Conservation (phyloP, 2,329 filamentous ascomycete species). For the Paraconiothyrium brasiliense region DNA sequence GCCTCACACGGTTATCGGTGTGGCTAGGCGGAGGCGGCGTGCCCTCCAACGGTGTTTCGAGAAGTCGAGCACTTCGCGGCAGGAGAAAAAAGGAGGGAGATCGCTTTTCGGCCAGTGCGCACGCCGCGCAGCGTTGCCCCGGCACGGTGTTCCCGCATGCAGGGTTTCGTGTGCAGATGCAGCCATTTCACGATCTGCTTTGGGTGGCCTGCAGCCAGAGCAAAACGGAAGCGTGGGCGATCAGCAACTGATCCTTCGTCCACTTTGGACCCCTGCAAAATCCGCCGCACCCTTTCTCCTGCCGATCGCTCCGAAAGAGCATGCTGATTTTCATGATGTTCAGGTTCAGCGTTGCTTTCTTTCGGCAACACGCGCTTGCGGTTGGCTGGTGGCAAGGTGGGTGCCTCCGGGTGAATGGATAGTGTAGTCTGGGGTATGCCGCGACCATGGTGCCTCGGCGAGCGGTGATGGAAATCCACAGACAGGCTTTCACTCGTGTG, state of each 20-base stretch:
- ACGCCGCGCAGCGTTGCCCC: neutral
- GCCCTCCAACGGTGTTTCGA: conserved; percentile 10
- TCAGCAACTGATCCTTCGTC: conserved; percentile 9
- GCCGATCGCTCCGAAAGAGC: neutral
- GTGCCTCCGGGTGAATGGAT: neutral
- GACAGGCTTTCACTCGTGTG: too few species aligned
- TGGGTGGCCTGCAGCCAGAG: conserved; percentile 17
- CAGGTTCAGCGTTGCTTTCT: neutral
- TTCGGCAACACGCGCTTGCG: neutral
- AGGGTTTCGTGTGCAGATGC: conserved; percentile 15
- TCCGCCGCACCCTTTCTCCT: too few species aligned
- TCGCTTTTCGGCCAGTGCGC: neutral
- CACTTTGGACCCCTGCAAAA: neutral
- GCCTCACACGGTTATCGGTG: neutral
- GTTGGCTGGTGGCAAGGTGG: neutral
- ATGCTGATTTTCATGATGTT: neutral
- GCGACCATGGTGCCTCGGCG: neutral
- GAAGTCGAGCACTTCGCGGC: neutral
- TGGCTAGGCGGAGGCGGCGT: neutral
- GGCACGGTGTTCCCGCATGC: conserved; percentile 7
- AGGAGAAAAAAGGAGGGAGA: neutral
- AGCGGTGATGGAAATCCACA: too few species aligned
- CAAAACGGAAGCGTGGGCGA: conserved; percentile 15
- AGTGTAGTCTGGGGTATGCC: neutral
- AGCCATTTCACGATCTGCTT: conserved; percentile 20